Evolutionary conservation across 2,329 filamentous ascomycete species (phyloP).

Genomic region (Claviceps purpurea): DNA sequence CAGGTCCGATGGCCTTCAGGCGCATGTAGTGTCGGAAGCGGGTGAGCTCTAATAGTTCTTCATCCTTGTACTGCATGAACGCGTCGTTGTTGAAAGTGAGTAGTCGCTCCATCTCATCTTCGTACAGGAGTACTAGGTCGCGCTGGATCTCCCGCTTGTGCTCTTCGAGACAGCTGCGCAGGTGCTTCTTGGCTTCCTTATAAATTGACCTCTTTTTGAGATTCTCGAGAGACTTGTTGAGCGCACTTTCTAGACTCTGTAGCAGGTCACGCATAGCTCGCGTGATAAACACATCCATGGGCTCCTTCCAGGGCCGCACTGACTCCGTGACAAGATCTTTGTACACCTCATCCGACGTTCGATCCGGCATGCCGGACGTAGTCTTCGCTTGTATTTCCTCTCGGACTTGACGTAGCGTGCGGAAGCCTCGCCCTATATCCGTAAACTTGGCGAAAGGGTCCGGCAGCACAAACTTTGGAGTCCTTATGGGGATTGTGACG

Average conservation of each 20-base stretch:
- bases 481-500: constrained; percentile 1
- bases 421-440: constrained; percentile 25
- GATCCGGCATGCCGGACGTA: constrained; percentile 42
- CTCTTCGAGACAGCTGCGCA: constrained; percentile 30
- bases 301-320: constrained; percentile 43
- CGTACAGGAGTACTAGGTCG: constrained; percentile 31
- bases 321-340: constrained; percentile 43
- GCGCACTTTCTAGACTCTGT: constrained; percentile 29
- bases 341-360: constrained; percentile 47
- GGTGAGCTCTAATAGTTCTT: constrained; percentile 32
- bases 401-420: constrained; percentile 38
- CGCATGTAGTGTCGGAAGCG: constrained; percentile 37
- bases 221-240: constrained; percentile 32
- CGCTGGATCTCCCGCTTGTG: constrained; percentile 22
- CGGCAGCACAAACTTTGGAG: constrained; percentile 11
- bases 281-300: constrained; percentile 34
- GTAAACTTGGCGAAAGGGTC: constrained; percentile 27
- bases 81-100: constrained; percentile 43
- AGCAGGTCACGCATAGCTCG: constrained; percentile 36
- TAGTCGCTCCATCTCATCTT: constrained; percentile 39
- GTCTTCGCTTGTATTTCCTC: constrained; percentile 40
- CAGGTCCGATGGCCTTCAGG: constrained; percentile 26
- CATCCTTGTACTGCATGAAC: constrained; percentile 30
- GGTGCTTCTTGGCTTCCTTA: constrained; percentile 28
- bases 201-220: constrained; percentile 37